Percentiles rank a stretch among this genome's conserved stretches.
phyloP scores from a whole-genome alignment of 768 basidiomycete genomes.

The Tulasnella sp. region DNA sequence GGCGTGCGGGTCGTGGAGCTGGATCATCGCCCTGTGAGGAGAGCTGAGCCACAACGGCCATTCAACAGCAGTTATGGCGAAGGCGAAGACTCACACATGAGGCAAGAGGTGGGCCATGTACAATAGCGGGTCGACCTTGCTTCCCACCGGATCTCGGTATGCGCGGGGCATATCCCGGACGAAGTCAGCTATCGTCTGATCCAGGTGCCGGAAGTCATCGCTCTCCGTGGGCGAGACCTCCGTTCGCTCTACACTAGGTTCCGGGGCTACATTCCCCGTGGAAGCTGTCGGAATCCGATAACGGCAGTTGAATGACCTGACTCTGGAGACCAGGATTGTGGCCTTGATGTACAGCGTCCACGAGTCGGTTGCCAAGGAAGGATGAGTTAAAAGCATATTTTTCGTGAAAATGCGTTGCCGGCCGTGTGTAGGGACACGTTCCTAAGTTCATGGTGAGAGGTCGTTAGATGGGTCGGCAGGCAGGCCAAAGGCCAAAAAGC shows the following conservation, averaged over 20 bases:
- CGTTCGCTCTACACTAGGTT: background rate
- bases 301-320: constrained; percentile 19
- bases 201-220: constrained; percentile 59
- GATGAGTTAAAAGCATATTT: constrained; percentile 58
- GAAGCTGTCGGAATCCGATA: background rate
- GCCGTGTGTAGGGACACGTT: constrained; percentile 5
- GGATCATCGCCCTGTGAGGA: constrained; percentile 20
- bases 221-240: constrained; percentile 48
- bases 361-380: constrained; percentile 60
- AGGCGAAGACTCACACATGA: background rate
- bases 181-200: constrained; percentile 53
- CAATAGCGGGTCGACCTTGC: background rate
- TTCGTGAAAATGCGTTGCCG: constrained; percentile 66
- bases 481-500: background rate
- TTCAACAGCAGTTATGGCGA: background rate
- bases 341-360: constrained; percentile 69
- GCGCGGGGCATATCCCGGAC: constrained; percentile 54
- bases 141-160: constrained; percentile 49
- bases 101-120: constrained; percentile 12
- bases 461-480: background rate
- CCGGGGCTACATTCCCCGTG: background rate
- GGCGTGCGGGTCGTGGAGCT: constrained; percentile 27
- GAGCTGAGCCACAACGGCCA: background rate
- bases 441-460: background rate
- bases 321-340: constrained; percentile 55